Evolutionary conservation across 805 yeast species (phyloP).

Genomic region (Candida methanosorbosa): DNA sequence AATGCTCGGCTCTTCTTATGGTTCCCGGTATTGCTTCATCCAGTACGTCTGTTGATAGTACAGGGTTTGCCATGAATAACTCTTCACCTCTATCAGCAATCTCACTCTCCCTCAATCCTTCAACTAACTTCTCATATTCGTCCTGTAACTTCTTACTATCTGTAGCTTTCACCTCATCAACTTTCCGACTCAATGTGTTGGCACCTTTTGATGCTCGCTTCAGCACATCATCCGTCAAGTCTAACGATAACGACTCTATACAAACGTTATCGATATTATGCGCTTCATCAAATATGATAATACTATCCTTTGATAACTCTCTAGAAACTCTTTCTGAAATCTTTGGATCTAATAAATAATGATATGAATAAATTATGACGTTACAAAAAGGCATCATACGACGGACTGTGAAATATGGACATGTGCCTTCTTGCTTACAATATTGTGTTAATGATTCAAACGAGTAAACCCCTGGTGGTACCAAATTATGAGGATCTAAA

Average conservation of each 20-base stretch:
- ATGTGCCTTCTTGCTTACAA: constrained; percentile 71
- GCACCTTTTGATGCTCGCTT: constrained; percentile 88
- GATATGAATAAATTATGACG: constrained; percentile 91
- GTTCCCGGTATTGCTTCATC: constrained; percentile 97
- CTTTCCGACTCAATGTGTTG: constrained; percentile 61
- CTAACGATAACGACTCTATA: constrained; percentile 88
- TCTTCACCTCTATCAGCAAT: constrained; percentile 50
- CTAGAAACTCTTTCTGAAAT: constrained; percentile 92
- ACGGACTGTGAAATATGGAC: constrained; percentile 97
- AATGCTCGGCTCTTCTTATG: constrained; percentile 94
- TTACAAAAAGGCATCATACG: constrained; percentile 95
- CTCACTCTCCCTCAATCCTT: constrained; percentile 81
- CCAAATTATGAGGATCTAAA: constrained; percentile 76
- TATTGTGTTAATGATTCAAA: constrained; percentile 75
- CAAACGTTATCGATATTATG: constrained; percentile 98
- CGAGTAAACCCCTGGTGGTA: constrained; percentile 92
- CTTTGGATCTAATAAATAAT: constrained; percentile 92
- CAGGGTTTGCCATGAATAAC: constrained; percentile 78
- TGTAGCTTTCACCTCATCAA: constrained; percentile 74
- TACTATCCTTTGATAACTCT: constrained; percentile 86
- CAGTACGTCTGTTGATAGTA: constrained; percentile 72
- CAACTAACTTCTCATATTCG: constrained; percentile 87
- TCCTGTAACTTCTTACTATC: constrained; percentile 81
- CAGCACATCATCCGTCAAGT: constrained; percentile 82
- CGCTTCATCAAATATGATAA: constrained; percentile 96